Conservation (phyloP, 139 green algal genomes). For the Bryopsis sp. region DNA sequence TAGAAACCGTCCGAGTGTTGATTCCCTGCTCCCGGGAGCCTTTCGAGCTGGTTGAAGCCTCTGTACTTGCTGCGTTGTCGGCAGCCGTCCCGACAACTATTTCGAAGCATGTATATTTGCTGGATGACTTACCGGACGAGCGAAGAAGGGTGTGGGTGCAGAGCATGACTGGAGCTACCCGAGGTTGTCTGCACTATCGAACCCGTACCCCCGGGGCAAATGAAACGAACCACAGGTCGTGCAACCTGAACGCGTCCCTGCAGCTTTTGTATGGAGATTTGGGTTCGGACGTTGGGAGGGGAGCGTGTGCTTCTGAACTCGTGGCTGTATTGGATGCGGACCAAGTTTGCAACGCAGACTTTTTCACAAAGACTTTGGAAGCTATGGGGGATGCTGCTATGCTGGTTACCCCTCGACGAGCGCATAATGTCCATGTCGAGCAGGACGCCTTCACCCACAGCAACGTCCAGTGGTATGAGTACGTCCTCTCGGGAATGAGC, state of each 20-base stretch:
- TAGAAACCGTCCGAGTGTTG: conserved; percentile 31
- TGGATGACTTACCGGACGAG: conserved; percentile 12
- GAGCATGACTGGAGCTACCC: conserved; percentile 17
- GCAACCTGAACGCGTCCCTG: conserved; percentile 66
- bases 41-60: conserved; percentile 21
- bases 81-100: conserved; percentile 17
- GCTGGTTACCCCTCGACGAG: conserved; percentile 37
- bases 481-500: conserved; percentile 21
- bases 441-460: conserved; percentile 69
- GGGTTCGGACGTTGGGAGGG: too few species aligned
- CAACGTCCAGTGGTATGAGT: conserved; percentile 70
- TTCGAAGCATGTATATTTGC: conserved; percentile 21
- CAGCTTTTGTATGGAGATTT: conserved; percentile 37
- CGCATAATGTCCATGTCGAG: conserved; percentile 58
- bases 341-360: conserved; percentile 48
- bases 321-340: conserved; percentile 62
- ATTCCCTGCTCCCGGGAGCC: conserved; percentile 44
- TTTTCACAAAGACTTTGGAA: conserved; percentile 60
- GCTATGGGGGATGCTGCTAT: conserved; percentile 47
- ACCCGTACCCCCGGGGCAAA: conserved; percentile 21
- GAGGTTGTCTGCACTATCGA: not conserved
- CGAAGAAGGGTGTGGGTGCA: conserved; percentile 8
- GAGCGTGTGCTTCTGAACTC: conserved; percentile 37
- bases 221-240: conserved; percentile 76
- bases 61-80: conserved; percentile 17